Evolutionary conservation across 2,329 filamentous ascomycete species (phyloP).

Genomic region (Aspergillus sp.): DNA sequence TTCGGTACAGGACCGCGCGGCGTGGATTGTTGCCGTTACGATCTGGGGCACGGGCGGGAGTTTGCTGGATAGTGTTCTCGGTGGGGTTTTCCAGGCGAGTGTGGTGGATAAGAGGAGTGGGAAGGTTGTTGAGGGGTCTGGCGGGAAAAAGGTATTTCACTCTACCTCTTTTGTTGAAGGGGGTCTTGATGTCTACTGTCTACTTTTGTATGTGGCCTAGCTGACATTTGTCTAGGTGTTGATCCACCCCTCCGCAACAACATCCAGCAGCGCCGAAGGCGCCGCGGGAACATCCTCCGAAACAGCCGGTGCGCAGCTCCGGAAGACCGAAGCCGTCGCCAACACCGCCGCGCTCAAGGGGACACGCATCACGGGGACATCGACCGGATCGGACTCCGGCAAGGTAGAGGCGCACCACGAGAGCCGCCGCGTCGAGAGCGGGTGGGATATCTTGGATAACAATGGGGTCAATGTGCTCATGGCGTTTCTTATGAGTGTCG

Average conservation of each 20-base stretch:
- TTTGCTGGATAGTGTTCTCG: slow-evolving; percentile 83
- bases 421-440: slow-evolving; percentile 69
- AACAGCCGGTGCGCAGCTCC: slow-evolving; percentile 30
- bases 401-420: slow-evolving; percentile 50
- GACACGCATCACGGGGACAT: slow-evolving; percentile 22
- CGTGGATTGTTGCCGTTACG: slow-evolving; percentile 61
- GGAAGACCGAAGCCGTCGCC: slow-evolving; percentile 33
- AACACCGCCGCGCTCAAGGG: slow-evolving; percentile 35
- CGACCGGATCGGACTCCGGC: slow-evolving; percentile 21
- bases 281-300: slow-evolving; percentile 10
- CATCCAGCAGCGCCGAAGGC: slow-evolving; percentile 24
- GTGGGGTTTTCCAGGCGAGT: slow-evolving; percentile 81
- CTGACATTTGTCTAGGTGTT: slow-evolving; percentile 5
- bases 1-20: slow-evolving; percentile 53
- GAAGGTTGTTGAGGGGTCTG: slow-evolving; percentile 86
- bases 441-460: slow-evolving; percentile 80
- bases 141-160: slow-evolving; percentile 62
- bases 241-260: slow-evolving; percentile 34
- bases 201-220: too few species aligned
- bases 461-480: slow-evolving; percentile 95
- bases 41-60: slow-evolving; percentile 79
- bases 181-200: neutral
- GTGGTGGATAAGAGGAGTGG: slow-evolving; percentile 82
- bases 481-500: slow-evolving; percentile 79
- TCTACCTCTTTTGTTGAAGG: too few species aligned